phyloP scores from a whole-genome alignment of 805 yeast genomes.

The Suhomyces kilbournensis region DNA sequence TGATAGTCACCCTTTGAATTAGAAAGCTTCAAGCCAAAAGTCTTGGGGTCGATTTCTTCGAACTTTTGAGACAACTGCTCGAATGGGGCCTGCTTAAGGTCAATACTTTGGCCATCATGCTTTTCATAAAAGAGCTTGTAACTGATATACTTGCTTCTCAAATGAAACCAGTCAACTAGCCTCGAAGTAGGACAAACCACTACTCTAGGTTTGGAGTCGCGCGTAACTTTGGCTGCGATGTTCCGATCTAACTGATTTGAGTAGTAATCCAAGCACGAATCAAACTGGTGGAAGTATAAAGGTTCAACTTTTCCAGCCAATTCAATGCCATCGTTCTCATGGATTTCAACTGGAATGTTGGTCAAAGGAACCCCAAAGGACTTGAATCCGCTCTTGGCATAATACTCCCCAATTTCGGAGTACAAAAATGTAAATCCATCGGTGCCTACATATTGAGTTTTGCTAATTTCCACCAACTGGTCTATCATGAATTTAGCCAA shows the following conservation, averaged over 20 bases:
- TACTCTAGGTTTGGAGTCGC: slow-evolving; percentile 31
- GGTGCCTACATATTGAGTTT: slow-evolving; percentile 20
- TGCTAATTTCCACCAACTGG: slow-evolving; percentile 26
- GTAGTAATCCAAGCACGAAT: slow-evolving; percentile 19
- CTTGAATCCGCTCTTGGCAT: slow-evolving; percentile 35
- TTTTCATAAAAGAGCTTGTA: slow-evolving; percentile 18
- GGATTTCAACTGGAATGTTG: slow-evolving; percentile 19
- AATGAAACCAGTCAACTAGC: slow-evolving; percentile 41
- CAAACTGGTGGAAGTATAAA: slow-evolving; percentile 28
- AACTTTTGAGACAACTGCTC: slow-evolving; percentile 18
- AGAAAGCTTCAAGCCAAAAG: slow-evolving; percentile 30
- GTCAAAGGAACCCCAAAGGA: slow-evolving; percentile 36
- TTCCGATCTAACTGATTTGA: slow-evolving; percentile 17
- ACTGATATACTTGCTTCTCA: slow-evolving; percentile 34
- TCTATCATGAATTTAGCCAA: slow-evolving; percentile 40
- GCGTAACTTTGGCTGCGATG: slow-evolving; percentile 15
- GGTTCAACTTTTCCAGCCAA: neutral
- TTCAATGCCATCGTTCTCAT: slow-evolving; percentile 3
- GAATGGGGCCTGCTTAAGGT: slow-evolving; percentile 17
- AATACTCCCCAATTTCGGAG: slow-evolving; percentile 45
- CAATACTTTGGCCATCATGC: slow-evolving; percentile 10
- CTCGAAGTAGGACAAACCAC: slow-evolving; percentile 26
- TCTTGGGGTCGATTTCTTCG: slow-evolving; percentile 22
- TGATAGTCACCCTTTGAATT: slow-evolving; percentile 12
- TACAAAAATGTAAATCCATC: slow-evolving; percentile 38